Evolutionary conservation across 2,329 filamentous ascomycete genomes (phyloP), one percentile per base, ranked within the genome.

Genomic region (Xylariaceae sp.): DNA sequence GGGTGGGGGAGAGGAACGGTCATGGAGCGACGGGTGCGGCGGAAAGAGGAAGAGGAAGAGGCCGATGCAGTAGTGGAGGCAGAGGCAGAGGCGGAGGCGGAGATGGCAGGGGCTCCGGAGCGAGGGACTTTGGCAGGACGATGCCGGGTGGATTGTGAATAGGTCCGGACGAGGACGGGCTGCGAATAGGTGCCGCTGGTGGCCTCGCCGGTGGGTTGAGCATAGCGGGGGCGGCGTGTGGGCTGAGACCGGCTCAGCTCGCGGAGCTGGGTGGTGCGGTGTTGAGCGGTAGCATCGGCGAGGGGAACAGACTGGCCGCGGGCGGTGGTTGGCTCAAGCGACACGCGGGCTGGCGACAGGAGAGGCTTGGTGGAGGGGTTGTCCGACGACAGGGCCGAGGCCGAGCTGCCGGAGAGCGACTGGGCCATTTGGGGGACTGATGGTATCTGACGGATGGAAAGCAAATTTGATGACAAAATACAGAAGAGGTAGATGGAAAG

Each of bases 101-200:
- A 22, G 20, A 61, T 58, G 16, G 55, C 19, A 48, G 50, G 27
- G 16, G 59, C 57, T 8, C 61, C 48, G 2, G 63, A 64, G 11
- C 63, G 57, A 19, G 65, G 62, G 20, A 60, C 60, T 20, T 58
- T 63, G 35, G 52, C 49, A 22, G 59, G 56, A 12, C 66, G 64
- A 33, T 55, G 58, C 42, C 36, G 38, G 4, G 57, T 44, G 29
- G 65, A 62, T 1, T 69, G 65, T 11, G 65, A 63, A 58, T 84
- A 83, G 39, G 79, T 83, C 47, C 79, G 74, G 20, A 84, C 81
- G 32, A 84, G 76, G 45, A 84, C 79, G n/a, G 81, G 81, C 50
- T 83, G 79, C 3, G 77, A 82, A 57, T 80, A 82, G 32, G 79
- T 82, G 53, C 71, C 58, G 25, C 59, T 60, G 21, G 58, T 60